phyloP scores from a whole-genome alignment of 805 yeast species.

The Starmerella apicola region DNA sequence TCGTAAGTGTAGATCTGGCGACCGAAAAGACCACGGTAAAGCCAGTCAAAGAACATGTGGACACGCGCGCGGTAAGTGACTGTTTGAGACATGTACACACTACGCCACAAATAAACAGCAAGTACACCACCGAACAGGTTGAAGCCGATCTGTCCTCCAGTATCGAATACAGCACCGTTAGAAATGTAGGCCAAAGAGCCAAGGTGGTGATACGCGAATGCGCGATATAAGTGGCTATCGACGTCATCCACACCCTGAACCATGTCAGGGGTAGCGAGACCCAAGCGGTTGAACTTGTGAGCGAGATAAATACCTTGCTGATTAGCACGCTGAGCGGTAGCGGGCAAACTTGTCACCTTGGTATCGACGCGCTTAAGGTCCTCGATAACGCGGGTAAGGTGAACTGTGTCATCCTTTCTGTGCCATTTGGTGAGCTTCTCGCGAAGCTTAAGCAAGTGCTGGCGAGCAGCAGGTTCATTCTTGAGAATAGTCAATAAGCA shows the following conservation, averaged over 20 bases:
- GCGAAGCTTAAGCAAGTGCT: slow-evolving; percentile 17
- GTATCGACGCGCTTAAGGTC: slow-evolving; percentile 45
- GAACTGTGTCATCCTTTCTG: slow-evolving; percentile 25
- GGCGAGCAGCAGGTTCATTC: slow-evolving; percentile 21
- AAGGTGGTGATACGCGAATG: slow-evolving; percentile 50
- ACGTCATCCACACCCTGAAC: slow-evolving; percentile 36
- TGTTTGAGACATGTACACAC: slow-evolving; percentile 55
- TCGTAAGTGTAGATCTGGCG: slow-evolving; percentile 25
- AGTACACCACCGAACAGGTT: slow-evolving; percentile 52
- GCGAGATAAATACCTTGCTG: slow-evolving; percentile 62
- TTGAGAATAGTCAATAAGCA: slow-evolving; percentile 14
- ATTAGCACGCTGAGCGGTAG: slow-evolving; percentile 62
- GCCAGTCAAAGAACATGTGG: slow-evolving; percentile 54
- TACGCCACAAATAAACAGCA: slow-evolving; percentile 66
- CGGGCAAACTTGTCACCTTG: slow-evolving; percentile 55
- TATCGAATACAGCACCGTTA: slow-evolving; percentile 58
- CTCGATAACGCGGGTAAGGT: slow-evolving; percentile 39
- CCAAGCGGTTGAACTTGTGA: slow-evolving; percentile 43
- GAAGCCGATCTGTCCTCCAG: slow-evolving; percentile 36
- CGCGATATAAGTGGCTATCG: slow-evolving; percentile 43
- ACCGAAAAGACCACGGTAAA: slow-evolving; percentile 38
- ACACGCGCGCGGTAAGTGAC: slow-evolving; percentile 54
- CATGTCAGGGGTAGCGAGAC: slow-evolving; percentile 22
- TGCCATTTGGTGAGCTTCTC: slow-evolving; percentile 18
- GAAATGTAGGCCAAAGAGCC: slow-evolving; percentile 61